Evolutionary conservation across 1,284 basidiomycete species (phyloP).

Genomic region (Ceratobasidium sp.): DNA sequence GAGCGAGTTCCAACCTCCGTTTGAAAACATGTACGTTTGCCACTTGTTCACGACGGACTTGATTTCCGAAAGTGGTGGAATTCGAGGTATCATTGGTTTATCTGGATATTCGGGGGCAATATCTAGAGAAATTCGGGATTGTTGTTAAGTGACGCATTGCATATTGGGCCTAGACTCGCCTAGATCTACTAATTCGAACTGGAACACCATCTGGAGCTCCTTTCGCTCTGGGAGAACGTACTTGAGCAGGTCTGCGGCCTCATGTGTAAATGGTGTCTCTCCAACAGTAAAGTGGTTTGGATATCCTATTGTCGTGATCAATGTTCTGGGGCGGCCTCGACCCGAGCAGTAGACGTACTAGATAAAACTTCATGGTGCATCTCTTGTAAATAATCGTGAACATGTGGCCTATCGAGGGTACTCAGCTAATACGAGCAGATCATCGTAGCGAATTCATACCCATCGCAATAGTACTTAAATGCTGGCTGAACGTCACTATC

Average conservation of each 20-base stretch:
- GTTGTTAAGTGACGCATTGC: no score
- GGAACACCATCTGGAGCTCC: conserved; percentile 77
- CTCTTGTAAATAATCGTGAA: conserved; percentile 77
- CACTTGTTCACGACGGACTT: conserved; percentile 70
- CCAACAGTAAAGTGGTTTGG: conserved; percentile 74
- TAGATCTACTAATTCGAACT: conserved; percentile 65
- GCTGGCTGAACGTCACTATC: conserved; percentile 71
- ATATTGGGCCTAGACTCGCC: conserved; percentile 4
- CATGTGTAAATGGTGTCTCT: conserved; percentile 72
- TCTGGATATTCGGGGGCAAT: conserved; percentile 50
- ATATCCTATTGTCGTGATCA: conserved; percentile 59
- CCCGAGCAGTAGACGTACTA: conserved; percentile 59
- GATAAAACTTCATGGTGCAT: conserved; percentile 73
- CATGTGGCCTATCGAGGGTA: no score
- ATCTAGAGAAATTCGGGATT: not conserved
- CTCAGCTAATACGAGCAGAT: not conserved
- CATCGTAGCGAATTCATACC: conserved; percentile 60
- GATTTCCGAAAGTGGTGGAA: conserved; percentile 71
- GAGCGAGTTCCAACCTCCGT: conserved; percentile 76
- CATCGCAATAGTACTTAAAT: conserved; percentile 69
- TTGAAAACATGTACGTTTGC: conserved; percentile 69
- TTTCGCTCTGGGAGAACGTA: conserved; percentile 74
- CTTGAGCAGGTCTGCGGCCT: conserved; percentile 64
- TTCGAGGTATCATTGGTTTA: conserved; percentile 60
- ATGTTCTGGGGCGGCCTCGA: conserved; percentile 23